Evolutionary conservation across 2,329 filamentous ascomycete species (phyloP).

Genomic region (Sclerotinia spermophila): DNA sequence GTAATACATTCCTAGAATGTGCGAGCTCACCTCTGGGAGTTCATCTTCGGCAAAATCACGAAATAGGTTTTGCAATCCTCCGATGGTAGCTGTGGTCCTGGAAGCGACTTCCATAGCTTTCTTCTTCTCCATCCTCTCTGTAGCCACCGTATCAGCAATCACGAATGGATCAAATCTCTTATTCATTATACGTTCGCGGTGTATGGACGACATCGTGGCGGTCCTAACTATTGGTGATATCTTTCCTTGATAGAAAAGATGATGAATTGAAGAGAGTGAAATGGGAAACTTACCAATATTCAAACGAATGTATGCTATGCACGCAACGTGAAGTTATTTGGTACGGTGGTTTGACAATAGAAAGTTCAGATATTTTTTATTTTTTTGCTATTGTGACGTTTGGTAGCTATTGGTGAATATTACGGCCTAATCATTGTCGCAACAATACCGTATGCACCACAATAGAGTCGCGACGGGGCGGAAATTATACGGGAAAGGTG

Average conservation of each 20-base stretch:
- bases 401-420: constrained; percentile 23
- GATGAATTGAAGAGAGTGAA: background rate
- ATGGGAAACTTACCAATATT: background rate
- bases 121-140: constrained; percentile 14
- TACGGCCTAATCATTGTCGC: constrained; percentile 33
- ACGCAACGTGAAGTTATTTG: constrained; percentile 2
- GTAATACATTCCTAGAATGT: background rate
- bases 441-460: constrained; percentile 21
- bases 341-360: background rate
- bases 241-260: background rate
- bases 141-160: background rate
- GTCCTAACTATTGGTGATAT: background rate
- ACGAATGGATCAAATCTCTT: background rate
- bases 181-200: background rate
- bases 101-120: constrained; percentile 1
- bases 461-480: constrained; percentile 12
- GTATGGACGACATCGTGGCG: constrained; percentile 4
- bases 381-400: constrained; percentile 15
- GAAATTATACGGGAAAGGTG: background rate
- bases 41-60: constrained; percentile 4
- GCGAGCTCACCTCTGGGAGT: constrained; percentile 18
- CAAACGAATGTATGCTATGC: background rate
- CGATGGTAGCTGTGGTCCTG: constrained; percentile 8
- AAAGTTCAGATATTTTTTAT: background rate
- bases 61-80: background rate